A percentile compares a stretch with the other conserved stretches of the same genome.
These are phyloP conservation scores for Nissolia schottii DNA, from an alignment of 306 rosid genomes.

Conservation along the genomic window DNA sequence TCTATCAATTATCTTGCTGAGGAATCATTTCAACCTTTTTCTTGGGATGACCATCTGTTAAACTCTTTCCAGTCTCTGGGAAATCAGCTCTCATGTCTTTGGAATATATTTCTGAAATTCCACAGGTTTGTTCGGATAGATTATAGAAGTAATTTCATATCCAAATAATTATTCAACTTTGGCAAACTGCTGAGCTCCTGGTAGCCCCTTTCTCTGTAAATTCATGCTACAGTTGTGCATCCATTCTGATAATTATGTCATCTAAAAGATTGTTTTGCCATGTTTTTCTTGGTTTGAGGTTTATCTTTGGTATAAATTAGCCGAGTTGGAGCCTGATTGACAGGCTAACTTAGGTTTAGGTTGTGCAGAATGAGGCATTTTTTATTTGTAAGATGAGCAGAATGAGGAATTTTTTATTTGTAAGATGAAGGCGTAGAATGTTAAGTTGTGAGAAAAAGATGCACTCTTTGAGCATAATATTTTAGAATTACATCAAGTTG, in stretches of 20 bases:
- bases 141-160: conserved; percentile 5
- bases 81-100: conserved; percentile 59
- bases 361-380: neutral
- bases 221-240: conserved; percentile 8
- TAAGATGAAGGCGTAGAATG: neutral
- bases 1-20: conserved; percentile 31
- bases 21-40: conserved; percentile 39
- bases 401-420: neutral
- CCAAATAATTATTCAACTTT: conserved; percentile 8
- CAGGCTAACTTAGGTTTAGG: neutral
- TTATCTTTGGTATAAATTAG: neutral
- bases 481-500: neutral
- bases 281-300: neutral
- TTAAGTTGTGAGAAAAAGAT: conserved; percentile 7
- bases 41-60: conserved; percentile 47
- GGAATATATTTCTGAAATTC: conserved; percentile 82
- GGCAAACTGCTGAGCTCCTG: neutral
- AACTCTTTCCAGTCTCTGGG: conserved; percentile 54
- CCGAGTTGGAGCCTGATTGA: neutral
- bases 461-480: conserved; percentile 6
- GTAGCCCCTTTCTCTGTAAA: neutral
- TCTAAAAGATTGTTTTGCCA: neutral
- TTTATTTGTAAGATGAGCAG: neutral
- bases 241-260: neutral
- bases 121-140: conserved; percentile 61